Percentiles rank a stretch among this genome's conserved stretches.
Evolutionary conservation across 2,329 filamentous ascomycete genomes (phyloP).

Genomic region (Sclerotinia sclerotiorum): DNA sequence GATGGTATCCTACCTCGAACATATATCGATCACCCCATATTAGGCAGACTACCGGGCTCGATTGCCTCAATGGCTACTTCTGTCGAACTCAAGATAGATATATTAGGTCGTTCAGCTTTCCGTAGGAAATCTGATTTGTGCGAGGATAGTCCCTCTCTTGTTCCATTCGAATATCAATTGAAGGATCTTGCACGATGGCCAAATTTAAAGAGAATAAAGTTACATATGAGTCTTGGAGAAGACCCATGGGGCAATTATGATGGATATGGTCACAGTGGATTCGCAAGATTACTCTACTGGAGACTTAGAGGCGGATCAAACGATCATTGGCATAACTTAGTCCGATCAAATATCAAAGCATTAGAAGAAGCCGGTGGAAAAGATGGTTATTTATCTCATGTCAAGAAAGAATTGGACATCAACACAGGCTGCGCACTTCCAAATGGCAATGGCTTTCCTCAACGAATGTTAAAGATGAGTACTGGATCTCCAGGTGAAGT

Average conservation of each 20-base stretch:
- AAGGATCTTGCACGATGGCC: constrained; percentile 21
- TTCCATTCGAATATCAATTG: constrained; percentile 22
- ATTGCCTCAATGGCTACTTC: constrained; percentile 17
- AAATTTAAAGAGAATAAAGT: constrained; percentile 19
- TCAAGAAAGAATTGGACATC: constrained; percentile 21
- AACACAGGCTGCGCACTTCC: constrained; percentile 20
- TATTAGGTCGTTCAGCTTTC: constrained; percentile 15
- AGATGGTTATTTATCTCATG: constrained; percentile 17
- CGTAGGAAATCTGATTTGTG: constrained; percentile 12
- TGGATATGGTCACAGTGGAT: constrained; percentile 21
- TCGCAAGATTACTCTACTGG: constrained; percentile 21
- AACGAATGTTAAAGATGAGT: constrained; percentile 18
- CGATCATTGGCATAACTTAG: constrained; percentile 21
- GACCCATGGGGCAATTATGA: constrained; percentile 20
- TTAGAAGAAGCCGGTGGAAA: constrained; percentile 11
- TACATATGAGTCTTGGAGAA: constrained; percentile 22
- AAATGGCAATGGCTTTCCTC: constrained; percentile 21
- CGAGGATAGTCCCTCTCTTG: constrained; percentile 10
- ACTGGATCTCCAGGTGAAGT: constrained; percentile 14
- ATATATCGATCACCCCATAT: constrained; percentile 11
- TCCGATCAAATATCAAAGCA: constrained; percentile 18
- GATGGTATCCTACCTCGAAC: constrained; percentile 18
- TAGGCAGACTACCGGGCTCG: constrained; percentile 16
- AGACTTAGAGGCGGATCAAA: constrained; percentile 13
- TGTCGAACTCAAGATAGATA: constrained; percentile 21